Conservation (phyloP, 1,139 yeast species). For the Pichiaceae sp. region DNA sequence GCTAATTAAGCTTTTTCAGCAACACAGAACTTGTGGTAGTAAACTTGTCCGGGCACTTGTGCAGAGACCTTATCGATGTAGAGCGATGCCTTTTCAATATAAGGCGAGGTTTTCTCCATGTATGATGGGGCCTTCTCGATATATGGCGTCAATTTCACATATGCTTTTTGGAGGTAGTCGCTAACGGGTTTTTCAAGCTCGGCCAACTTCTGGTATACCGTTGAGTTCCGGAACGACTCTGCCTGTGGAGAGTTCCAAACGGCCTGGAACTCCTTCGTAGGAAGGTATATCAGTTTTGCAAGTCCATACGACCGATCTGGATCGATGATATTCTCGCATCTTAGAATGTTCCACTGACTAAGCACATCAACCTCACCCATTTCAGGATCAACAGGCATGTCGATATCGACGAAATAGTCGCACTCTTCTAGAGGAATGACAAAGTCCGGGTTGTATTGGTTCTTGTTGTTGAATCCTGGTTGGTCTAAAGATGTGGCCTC, state of each 20-base stretch:
- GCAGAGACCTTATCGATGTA: background rate
- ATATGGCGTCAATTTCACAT: background rate
- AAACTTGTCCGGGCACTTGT: constrained; percentile 3
- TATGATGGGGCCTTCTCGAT: background rate
- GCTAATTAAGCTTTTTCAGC: constrained; percentile 5
- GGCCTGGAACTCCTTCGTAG: constrained; percentile 6
- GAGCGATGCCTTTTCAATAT: no score
- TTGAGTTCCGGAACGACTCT: background rate
- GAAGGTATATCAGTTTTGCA: constrained; percentile 35
- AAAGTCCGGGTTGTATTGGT: constrained; percentile 49
- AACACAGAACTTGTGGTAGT: constrained; percentile 9
- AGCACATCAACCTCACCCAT: constrained; percentile 27
- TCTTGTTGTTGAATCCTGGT: constrained; percentile 63
- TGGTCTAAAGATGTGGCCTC: constrained; percentile 39
- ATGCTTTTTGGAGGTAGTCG: background rate
- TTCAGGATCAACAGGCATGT: constrained; percentile 26
- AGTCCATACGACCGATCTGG: constrained; percentile 39
- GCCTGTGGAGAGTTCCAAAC: background rate
- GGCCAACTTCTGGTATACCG: background rate
- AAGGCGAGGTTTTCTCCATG: no score
- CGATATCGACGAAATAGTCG: constrained; percentile 53
- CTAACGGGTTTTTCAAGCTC: background rate
- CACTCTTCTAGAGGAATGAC: constrained; percentile 35
- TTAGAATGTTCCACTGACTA: constrained; percentile 33
- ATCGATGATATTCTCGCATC: constrained; percentile 38